phyloP scores from a whole-genome alignment of 352 stramenopile species.

The Globisporangium sylvaticum region DNA sequence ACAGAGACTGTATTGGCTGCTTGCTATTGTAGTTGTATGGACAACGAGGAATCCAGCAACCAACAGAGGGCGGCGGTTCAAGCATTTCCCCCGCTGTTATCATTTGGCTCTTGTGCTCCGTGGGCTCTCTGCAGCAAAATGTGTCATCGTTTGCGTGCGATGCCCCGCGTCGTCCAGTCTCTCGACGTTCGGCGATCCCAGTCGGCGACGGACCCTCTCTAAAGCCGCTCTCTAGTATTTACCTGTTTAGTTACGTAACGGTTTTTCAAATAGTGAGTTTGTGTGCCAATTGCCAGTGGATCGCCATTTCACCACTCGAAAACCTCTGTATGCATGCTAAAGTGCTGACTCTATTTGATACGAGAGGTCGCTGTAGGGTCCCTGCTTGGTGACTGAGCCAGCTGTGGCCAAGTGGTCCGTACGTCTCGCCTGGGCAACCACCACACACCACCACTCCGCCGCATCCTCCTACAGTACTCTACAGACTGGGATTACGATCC shows the following conservation, averaged over 20 bases:
- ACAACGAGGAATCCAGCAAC: background rate
- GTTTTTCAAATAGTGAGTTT: background rate
- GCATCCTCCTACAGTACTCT: background rate
- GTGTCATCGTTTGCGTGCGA: slow-evolving; percentile 7
- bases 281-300: background rate
- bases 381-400: slow-evolving; percentile 6
- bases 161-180: background rate
- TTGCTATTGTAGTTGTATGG: background rate
- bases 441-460: too few relatives aligned
- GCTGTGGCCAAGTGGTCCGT: background rate
- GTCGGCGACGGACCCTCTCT: background rate
- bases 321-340: background rate
- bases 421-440: slow-evolving; percentile 1
- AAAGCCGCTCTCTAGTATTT: background rate
- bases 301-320: slow-evolving; percentile 5
- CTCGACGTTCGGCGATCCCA: background rate
- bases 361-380: background rate
- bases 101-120: slow-evolving; percentile 3
- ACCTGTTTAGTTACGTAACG: background rate
- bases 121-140: background rate
- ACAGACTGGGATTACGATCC: background rate
- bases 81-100: background rate
- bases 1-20: background rate
- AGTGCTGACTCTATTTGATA: slow-evolving; percentile 2
- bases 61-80: background rate